These are phyloP conservation scores for Nakaseomyces glabratus DNA, from an alignment of 1,139 yeast genomes.

Conservation along the genomic window DNA sequence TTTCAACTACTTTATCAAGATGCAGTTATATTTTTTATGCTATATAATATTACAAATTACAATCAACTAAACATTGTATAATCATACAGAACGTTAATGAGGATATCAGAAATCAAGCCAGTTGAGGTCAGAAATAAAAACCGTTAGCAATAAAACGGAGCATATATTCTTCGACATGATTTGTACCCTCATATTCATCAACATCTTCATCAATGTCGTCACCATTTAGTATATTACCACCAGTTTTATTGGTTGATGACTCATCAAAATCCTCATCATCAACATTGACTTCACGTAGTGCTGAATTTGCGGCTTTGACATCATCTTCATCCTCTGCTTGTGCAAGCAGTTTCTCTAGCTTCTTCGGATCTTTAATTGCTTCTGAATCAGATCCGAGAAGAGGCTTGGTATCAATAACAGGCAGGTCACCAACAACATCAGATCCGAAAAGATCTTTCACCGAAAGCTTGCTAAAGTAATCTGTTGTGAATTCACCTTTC, in stretches of 20 bases:
- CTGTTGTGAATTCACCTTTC: constrained; percentile 97
- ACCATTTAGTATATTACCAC: constrained; percentile 11
- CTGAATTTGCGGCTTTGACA: constrained; percentile 82
- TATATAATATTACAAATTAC: too few relatives aligned
- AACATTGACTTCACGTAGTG: constrained; percentile 73
- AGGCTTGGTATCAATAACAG: constrained; percentile 31
- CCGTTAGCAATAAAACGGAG: constrained; percentile 82
- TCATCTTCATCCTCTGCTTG: constrained; percentile 97
- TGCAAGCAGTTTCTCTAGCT: constrained; percentile 62
- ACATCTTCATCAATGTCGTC: constrained; percentile 20
- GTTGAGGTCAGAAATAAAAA: constrained; percentile 43
- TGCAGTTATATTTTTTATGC: too few relatives aligned
- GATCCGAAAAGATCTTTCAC: constrained; percentile 81
- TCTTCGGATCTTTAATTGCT: constrained; percentile 30
- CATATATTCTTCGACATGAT: constrained; percentile 96
- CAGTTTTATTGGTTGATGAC: constrained; percentile 13
- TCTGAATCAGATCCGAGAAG: constrained; percentile 30
- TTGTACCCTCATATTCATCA: constrained; percentile 68
- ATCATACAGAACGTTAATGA: too few relatives aligned
- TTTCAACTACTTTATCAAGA: too few relatives aligned
- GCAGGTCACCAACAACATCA: constrained; percentile 36
- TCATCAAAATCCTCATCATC: constrained; percentile 82
- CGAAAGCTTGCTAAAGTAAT: constrained; percentile 81
- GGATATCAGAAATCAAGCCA: too few relatives aligned
- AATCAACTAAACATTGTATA: too few relatives aligned